Conservation (phyloP, 495 filamentous ascomycete species). For the Xylaria castorea region DNA sequence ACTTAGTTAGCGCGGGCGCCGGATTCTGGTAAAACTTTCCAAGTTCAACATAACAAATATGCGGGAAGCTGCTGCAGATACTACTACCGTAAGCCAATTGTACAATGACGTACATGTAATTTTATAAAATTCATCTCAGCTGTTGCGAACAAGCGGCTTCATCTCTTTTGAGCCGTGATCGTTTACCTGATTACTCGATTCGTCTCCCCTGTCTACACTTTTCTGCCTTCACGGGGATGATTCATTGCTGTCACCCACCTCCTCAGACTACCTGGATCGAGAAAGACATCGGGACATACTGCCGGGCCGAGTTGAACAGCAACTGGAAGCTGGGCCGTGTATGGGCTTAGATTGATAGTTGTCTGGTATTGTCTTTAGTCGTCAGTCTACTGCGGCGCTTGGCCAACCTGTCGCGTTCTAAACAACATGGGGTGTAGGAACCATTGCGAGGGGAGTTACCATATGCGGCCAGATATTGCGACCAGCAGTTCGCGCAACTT, state of each 20-base stretch:
- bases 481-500: background rate
- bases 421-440: background rate
- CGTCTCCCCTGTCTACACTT: background rate
- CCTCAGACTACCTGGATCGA: background rate
- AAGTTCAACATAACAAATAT: too few relatives aligned
- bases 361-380: background rate
- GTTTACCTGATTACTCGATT: background rate
- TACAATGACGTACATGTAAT: background rate
- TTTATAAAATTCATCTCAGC: background rate
- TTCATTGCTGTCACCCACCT: background rate
- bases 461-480: background rate
- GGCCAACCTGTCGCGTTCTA: background rate
- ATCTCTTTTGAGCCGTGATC: background rate
- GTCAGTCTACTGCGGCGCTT: conserved; percentile 9
- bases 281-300: background rate
- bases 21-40: background rate
- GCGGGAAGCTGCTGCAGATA: background rate
- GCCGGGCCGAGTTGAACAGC: background rate
- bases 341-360: background rate
- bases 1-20: background rate
- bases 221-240: background rate
- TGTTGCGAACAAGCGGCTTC: background rate
- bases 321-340: background rate
- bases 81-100: background rate
- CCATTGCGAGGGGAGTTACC: background rate